Evolutionary conservation across 148 eudicot species (phyloP).

Genomic region (Spergularia marina): DNA sequence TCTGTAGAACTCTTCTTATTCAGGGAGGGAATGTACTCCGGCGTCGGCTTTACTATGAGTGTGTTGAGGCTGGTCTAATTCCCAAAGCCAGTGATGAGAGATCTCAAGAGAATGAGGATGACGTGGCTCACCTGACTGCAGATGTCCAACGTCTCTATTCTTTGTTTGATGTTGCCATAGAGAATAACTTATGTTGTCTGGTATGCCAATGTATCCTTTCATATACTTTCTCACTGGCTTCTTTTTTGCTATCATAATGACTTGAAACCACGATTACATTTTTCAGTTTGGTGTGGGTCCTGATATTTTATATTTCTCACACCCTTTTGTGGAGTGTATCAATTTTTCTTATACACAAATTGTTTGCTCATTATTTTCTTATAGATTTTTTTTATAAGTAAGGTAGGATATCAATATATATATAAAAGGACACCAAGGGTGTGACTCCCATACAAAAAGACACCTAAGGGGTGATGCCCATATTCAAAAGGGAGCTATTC

Average conservation of each 20-base stretch:
- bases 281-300: background rate
- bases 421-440: too few species aligned
- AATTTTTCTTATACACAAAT: background rate
- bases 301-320: background rate
- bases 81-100: conserved; percentile 60
- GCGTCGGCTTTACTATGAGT: conserved; percentile 90
- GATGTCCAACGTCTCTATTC: conserved; percentile 85
- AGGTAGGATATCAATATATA: too few species aligned
- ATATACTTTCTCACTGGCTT: background rate
- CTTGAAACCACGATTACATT: background rate
- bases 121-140: conserved; percentile 48
- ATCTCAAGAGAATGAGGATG: conserved; percentile 55
- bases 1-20: conserved; percentile 67
- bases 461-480: too few species aligned
- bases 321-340: background rate
- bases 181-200: conserved; percentile 71
- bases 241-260: background rate
- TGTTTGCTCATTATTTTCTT: background rate
- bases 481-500: too few species aligned
- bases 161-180: conserved; percentile 89
- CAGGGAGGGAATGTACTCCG: conserved; percentile 51
- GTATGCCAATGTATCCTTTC: conserved; percentile 95
- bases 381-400: background rate
- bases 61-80: conserved; percentile 85
- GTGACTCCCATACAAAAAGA: too few species aligned